These are phyloP conservation scores for Lathyrus oleraceus DNA, from an alignment of 306 rosid species.

Conservation along the genomic window DNA sequence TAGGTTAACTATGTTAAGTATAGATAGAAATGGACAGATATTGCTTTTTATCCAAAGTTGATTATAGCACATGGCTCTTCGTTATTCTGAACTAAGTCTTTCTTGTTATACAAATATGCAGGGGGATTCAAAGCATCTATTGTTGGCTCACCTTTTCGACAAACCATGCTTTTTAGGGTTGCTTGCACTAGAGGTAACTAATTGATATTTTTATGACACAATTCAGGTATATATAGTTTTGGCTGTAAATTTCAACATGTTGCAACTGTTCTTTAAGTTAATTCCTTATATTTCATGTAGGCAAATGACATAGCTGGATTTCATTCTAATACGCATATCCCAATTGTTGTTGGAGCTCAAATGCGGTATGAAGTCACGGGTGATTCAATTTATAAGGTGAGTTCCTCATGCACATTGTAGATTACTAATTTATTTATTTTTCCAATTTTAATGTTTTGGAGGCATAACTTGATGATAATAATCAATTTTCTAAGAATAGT, in stretches of 20 bases:
- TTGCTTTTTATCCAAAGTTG: background rate
- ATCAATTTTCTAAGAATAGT: conserved; percentile 16
- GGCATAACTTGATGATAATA: background rate
- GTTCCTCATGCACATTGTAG: conserved; percentile 3
- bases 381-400: conserved; percentile 85
- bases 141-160: conserved; percentile 86
- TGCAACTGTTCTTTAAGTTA: too few species aligned
- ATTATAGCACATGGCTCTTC: background rate
- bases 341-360: conserved; percentile 85
- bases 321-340: conserved; percentile 88
- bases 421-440: background rate
- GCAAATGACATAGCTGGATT: conserved; percentile 69
- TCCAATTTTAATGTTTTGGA: background rate
- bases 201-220: background rate
- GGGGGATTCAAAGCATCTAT: conserved; percentile 65
- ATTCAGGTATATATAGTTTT: background rate
- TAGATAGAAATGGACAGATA: background rate
- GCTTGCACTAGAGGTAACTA: conserved; percentile 77
- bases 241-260: background rate
- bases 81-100: conserved; percentile 15
- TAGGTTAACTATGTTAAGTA: conserved; percentile 38
- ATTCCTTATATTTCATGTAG: conserved; percentile 35
- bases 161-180: conserved; percentile 88
- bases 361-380: conserved; percentile 84
- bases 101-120: conserved; percentile 40